phyloP scores from a whole-genome alignment of 202 grass and related monocot species.

The Musa balbisiana region DNA sequence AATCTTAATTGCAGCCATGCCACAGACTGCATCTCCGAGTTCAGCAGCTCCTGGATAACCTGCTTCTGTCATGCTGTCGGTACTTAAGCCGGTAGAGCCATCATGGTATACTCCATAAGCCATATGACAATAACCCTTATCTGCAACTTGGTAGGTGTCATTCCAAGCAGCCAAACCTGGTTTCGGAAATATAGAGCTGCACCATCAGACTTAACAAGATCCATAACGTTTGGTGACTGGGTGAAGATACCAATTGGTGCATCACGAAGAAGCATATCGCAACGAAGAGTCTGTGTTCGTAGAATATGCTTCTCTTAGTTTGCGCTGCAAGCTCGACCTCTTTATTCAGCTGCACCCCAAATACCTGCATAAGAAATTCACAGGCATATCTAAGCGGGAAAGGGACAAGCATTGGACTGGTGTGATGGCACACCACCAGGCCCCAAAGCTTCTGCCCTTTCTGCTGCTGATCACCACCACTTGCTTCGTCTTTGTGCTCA shows the following conservation, averaged over 20 bases:
- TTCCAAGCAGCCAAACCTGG: constrained; percentile 59
- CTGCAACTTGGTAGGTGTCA: constrained; percentile 50
- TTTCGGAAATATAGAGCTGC: constrained; percentile 79
- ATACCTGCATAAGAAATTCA: constrained; percentile 95
- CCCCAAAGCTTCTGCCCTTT: constrained; percentile 87
- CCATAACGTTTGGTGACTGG: constrained; percentile 84
- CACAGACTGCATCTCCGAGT: constrained; percentile 65
- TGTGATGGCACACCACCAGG: constrained; percentile 88
- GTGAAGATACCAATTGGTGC: constrained; percentile 89
- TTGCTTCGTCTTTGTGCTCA: constrained; percentile 53
- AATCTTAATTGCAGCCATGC: constrained; percentile 95
- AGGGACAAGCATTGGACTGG: constrained; percentile 72
- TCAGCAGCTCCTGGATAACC: constrained; percentile 63
- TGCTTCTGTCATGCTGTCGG: constrained; percentile 84
- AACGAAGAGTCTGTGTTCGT: constrained; percentile 73
- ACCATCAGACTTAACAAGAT: constrained; percentile 81
- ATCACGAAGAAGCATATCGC: constrained; percentile 91
- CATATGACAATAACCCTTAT: constrained; percentile 66
- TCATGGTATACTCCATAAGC: constrained; percentile 78
- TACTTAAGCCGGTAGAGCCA: constrained; percentile 81
- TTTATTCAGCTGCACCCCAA: constrained; percentile 82
- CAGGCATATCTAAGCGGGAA: constrained; percentile 96
- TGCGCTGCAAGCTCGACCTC: constrained; percentile 77
- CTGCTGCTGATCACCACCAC: constrained; percentile 35
- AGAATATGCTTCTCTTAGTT: constrained; percentile 92